Evolutionary conservation across 768 basidiomycete species (phyloP), one percentile per base, ranked within the genome.

Genomic region (Clitopilus passeckerianus): DNA sequence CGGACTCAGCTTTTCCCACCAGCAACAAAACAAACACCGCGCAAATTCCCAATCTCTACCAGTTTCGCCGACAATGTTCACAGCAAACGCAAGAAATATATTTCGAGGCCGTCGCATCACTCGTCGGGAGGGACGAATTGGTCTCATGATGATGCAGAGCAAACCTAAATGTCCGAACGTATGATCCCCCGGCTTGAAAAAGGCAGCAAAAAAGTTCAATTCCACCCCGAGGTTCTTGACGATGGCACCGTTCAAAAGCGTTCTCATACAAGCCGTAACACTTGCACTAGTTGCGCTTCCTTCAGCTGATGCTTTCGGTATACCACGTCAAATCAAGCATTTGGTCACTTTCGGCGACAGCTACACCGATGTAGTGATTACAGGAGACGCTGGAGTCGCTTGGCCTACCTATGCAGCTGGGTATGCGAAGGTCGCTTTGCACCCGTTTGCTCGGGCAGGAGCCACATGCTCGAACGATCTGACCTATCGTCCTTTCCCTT

Each of bases 341-440:
- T 74, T 88, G 16, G 86, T 85, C 57, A 86, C 85, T 0, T 89
- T 89, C 58, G 86, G 87, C 4, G 86, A 88, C 70, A 83, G 81
- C 87, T 55, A 85, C 65, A 85, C 84, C 0, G 86, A 87, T 60
- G 68, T 81, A 1, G 79, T 77, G 7, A 61, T 61, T 35, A 62
- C 72, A 15, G 74, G 74, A 0, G 75, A 79, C 58, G 76, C 76
- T 8, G 82, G 80, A 2, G 77, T 74, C 4, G 71, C 83, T 15
- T 88, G 87, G 87, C 86, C 87, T 0, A 74, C 79, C 0, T 87
- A 84, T 61, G 83, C 80, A 1, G 79, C 84, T 2, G 77, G 74
- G 20, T 86, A 86, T 57, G 81, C 85, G 0, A 66, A 76, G 18
- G 77, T 84, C 56, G 69, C 74, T 22, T 74, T 87, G 9, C 80